These are phyloP conservation scores for Leptodontidium sp. DNA, from an alignment of 2,329 filamentous ascomycete species.

Conservation along the genomic window DNA sequence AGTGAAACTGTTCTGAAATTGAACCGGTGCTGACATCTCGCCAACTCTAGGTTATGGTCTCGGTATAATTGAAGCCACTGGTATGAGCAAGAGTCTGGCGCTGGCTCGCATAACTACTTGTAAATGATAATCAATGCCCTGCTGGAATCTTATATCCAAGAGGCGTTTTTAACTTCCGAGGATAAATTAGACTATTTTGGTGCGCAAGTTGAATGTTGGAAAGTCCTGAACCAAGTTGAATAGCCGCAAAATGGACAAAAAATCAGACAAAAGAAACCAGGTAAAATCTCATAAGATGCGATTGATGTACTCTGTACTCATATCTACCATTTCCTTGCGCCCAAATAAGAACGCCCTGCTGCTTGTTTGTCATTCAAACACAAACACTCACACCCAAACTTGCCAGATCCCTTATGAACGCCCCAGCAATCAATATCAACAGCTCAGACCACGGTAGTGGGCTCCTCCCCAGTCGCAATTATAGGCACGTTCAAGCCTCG, in stretches of 20 bases:
- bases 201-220: no score
- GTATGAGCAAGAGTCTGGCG: no score
- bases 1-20: no score
- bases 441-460: slow-evolving; percentile 77
- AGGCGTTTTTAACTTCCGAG: no score
- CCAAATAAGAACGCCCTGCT: slow-evolving; percentile 27
- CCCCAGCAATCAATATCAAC: slow-evolving; percentile 17
- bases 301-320: slow-evolving; percentile 9
- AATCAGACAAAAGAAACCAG: neutral
- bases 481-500: slow-evolving; percentile 84
- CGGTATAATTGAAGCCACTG: no score
- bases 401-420: slow-evolving; percentile 24
- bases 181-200: no score
- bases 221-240: no score
- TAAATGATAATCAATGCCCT: no score
- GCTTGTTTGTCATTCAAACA: neutral
- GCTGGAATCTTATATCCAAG: no score
- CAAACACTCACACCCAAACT: neutral
- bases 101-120: no score
- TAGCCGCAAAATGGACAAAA: neutral
- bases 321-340: slow-evolving; percentile 7
- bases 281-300: slow-evolving; percentile 11
- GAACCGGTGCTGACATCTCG: no score
- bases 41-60: no score
- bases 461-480: slow-evolving; percentile 83